Base-by-base conservation (phyloP, 164 flowering plant genomes). In the Dillenia turbinata region DNA sequence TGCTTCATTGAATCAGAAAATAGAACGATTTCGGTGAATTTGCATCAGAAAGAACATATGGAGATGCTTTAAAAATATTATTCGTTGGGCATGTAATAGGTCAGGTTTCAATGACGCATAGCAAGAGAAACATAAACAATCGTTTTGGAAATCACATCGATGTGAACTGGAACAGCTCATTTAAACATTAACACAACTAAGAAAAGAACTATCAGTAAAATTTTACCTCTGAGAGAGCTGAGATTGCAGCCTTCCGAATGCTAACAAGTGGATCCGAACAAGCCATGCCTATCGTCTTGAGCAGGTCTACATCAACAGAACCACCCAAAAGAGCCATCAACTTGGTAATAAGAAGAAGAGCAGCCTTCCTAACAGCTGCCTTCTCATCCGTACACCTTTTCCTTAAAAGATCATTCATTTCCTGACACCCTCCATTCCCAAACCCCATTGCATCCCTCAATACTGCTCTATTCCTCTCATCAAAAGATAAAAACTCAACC, bases 221-320 rank as follows among this genome's bases (percentile, higher is more conserved):
- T 22, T 46, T 47, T 71, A 94, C 99, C 97, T 91, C 97, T 2
- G 99, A 94, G 8, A 94, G 76, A 70, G 99, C 96, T 17, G 85
- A 78, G 56, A 89, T 66, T 13, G 96, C 99, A 10, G 91, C 96
- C 77, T 91, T 94, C 60, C 97, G 69, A 26, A 94, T 89, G 81
- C 96, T 95, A 52, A 92, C 96, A 65, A 95, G 89, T n/a, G 96
- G 92, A 70, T 92, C 99, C 0, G 96, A 89, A 73, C 97, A 95
- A 68, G 96, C 87, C 74, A 78, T 77, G 12, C 96, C 94, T 77
- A 95, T 78, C 2, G 79, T 81, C 81, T 86, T 88, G 50, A 95
- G 77, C 71, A 88, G 16, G 13, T 45, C 77, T 55, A 71, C 88
- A 81, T 91, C 90, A 54, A 86, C 65, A 11, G 77, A 63, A 17